phyloP scores from a whole-genome alignment of 2,329 filamentous ascomycete species.

The Lasiodiplodia citricola region DNA sequence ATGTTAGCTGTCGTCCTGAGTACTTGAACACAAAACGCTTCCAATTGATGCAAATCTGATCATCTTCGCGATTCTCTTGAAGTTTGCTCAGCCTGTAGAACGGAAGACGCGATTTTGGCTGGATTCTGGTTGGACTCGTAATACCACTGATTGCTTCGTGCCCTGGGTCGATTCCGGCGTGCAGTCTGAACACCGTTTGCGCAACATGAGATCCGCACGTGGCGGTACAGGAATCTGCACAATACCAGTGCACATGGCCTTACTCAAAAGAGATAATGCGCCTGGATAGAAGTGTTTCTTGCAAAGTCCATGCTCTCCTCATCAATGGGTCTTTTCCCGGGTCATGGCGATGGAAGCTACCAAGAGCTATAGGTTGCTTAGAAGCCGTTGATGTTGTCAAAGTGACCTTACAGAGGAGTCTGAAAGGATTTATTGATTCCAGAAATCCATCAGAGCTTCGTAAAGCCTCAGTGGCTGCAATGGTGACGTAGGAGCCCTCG shows the following conservation, averaged over 20 bases:
- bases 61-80: background rate
- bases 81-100: background rate
- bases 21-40: fast-evolving
- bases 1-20: background rate
- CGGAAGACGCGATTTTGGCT: background rate
- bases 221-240: background rate
- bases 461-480: background rate
- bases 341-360: background rate
- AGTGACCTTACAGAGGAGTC: background rate
- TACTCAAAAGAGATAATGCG: conserved; percentile 1
- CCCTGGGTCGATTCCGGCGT: no score
- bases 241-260: background rate
- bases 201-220: no score
- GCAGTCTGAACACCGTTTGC: no score
- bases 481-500: background rate
- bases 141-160: fast-evolving
- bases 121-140: no score
- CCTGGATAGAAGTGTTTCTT: conserved; percentile 1
- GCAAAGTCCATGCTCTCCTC: conserved; percentile 15
- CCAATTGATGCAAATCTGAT: background rate
- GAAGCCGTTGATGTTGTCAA: background rate
- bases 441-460: background rate
- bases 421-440: background rate
- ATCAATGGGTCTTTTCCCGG: background rate
- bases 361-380: background rate